Evolutionary conservation across 805 yeast genomes (phyloP).

Genomic region (Candida silvicultrix): DNA sequence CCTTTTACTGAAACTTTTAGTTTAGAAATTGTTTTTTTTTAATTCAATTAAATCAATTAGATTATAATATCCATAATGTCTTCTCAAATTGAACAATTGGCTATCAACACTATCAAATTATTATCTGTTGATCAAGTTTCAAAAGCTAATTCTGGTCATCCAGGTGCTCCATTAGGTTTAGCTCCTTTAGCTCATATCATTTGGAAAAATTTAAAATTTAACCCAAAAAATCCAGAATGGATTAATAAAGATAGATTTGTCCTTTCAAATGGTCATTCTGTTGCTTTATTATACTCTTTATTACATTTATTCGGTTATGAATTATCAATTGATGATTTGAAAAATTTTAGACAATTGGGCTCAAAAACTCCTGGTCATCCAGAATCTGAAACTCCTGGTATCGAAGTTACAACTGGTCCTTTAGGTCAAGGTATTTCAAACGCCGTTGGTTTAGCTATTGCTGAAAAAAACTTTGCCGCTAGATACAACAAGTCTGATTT

Average conservation of each 20-base stretch:
- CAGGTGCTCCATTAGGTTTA: conserved; percentile 98
- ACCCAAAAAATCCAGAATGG: conserved; percentile 91
- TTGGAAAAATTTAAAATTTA: conserved; percentile 74
- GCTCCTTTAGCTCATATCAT: conserved; percentile 93
- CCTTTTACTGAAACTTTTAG: too few species aligned
- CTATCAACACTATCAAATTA: conserved; percentile 83
- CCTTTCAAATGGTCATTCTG: conserved; percentile 94
- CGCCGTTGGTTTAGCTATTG: conserved; percentile 96
- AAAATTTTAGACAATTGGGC: conserved; percentile 81
- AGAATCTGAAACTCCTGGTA: conserved; percentile 85
- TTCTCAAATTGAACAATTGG: conserved; percentile 51
- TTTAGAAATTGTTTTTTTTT: too few species aligned
- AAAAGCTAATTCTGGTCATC: conserved; percentile 94
- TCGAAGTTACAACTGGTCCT: conserved; percentile 98
- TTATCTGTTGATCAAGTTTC: conserved; percentile 84
- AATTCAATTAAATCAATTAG: not conserved
- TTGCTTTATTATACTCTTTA: conserved; percentile 81
- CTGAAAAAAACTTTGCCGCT: conserved; percentile 88
- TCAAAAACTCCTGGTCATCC: conserved; percentile 98
- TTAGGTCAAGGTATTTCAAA: conserved; percentile 96
- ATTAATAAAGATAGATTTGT: conserved; percentile 94
- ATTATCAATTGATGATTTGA: conserved; percentile 75
- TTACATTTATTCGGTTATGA: conserved; percentile 84
- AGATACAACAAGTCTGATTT: conserved; percentile 85
- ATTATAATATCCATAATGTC: conserved; percentile 8